Evolutionary conservation across 208 protist species (phyloP).

Genomic region (Borovskyia barvae): DNA sequence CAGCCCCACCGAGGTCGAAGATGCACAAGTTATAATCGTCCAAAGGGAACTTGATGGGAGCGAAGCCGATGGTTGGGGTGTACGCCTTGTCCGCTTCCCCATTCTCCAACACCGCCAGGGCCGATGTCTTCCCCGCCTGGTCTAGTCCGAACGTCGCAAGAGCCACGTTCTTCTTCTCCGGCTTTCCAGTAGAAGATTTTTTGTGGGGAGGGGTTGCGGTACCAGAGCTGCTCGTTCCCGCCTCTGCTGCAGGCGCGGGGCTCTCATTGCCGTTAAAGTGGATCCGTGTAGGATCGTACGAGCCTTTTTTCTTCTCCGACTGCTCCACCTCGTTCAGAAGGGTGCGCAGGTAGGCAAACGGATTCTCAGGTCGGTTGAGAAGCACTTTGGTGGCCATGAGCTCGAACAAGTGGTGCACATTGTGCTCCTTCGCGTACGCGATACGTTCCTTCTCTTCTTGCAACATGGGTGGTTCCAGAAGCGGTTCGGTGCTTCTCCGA

Average conservation of each 20-base stretch:
- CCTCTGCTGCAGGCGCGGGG: background rate
- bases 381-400: conserved; percentile 85
- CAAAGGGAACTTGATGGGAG: conserved; percentile 81
- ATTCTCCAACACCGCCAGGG: conserved; percentile 95
- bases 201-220: background rate
- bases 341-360: conserved; percentile 79
- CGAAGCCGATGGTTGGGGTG: conserved; percentile 88
- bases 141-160: conserved; percentile 88
- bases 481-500: too few relatives aligned
- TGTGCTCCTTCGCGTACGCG: conserved; percentile 83
- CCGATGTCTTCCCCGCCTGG: conserved; percentile 98
- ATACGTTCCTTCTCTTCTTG: conserved; percentile 30
- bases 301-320: conserved; percentile 64
- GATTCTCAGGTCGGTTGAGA: conserved; percentile 84
- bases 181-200: background rate
- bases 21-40: conserved; percentile 87
- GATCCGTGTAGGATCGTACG: conserved; percentile 81
- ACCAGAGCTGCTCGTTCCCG: background rate
- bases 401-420: conserved; percentile 92
- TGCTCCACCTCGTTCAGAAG: conserved; percentile 75
- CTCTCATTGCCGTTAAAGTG: conserved; percentile 28
- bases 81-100: conserved; percentile 94
- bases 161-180: conserved; percentile 54
- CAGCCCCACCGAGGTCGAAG: conserved; percentile 89
- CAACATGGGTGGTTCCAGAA: background rate